Percentiles rank a stretch among this genome's conserved stretches.
Evolutionary conservation across 2,329 filamentous ascomycete species (phyloP).

Genomic region (Penicillium concentricum): DNA sequence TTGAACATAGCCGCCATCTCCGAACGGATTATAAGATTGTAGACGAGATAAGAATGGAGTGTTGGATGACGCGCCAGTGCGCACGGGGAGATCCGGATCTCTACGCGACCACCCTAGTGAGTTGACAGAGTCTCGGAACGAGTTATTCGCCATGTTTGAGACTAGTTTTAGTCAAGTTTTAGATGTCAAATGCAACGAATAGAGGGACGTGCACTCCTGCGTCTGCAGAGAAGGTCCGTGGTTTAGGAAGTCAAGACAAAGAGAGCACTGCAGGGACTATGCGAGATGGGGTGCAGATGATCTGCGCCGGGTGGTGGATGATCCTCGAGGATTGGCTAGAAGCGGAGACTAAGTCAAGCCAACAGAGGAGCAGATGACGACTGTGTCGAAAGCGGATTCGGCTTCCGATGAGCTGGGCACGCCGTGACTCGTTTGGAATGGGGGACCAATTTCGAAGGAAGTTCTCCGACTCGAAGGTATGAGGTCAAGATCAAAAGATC

Average conservation of each 20-base stretch:
- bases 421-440: slow-evolving; percentile 10
- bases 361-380: slow-evolving; percentile 37
- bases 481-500: neutral
- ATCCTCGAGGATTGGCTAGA: slow-evolving; percentile 19
- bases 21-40: slow-evolving; percentile 84
- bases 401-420: slow-evolving; percentile 9
- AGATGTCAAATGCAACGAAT: slow-evolving; percentile 13
- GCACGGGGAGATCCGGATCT: slow-evolving; percentile 72
- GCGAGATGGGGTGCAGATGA: slow-evolving; percentile 52
- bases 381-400: slow-evolving; percentile 19
- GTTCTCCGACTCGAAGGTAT: slow-evolving; percentile 3
- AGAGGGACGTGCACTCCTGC: slow-evolving; percentile 18
- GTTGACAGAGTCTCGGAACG: slow-evolving; percentile 92
- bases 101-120: slow-evolving; percentile 92
- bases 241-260: slow-evolving; percentile 17
- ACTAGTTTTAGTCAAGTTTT: slow-evolving; percentile 7
- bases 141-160: slow-evolving; percentile 47
- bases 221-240: slow-evolving; percentile 23
- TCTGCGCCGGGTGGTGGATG: slow-evolving; percentile 38
- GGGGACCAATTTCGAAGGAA: neutral
- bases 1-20: slow-evolving; percentile 76
- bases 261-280: slow-evolving; percentile 46
- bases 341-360: slow-evolving; percentile 24
- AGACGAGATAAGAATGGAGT: slow-evolving; percentile 77
- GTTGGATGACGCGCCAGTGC: slow-evolving; percentile 59